Percentiles rank a stretch among this genome's conserved stretches.
These are phyloP conservation scores for Nicotiana rustica DNA, from an alignment of 305 asterid species.

Conservation along the genomic window DNA sequence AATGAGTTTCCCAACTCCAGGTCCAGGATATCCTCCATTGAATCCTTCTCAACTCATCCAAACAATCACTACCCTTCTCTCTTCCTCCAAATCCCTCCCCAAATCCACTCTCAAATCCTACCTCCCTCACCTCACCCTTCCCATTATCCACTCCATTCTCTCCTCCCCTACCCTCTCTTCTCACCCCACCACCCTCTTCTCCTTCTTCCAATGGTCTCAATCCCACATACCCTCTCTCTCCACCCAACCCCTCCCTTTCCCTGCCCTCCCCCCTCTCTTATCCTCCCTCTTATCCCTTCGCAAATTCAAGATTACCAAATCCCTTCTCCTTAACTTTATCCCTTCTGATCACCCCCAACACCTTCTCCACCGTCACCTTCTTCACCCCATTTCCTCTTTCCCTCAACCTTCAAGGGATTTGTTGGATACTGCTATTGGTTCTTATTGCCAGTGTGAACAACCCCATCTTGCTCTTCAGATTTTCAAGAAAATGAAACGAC, in stretches of 20 bases:
- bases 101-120: slow-evolving; percentile 52
- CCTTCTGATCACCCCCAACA: slow-evolving; percentile 70
- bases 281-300: slow-evolving; percentile 58
- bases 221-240: slow-evolving; percentile 49
- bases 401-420: slow-evolving; percentile 64
- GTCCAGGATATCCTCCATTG: slow-evolving; percentile 41
- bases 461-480: slow-evolving; percentile 70
- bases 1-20: slow-evolving; percentile 33
- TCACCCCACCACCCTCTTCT: slow-evolving; percentile 60
- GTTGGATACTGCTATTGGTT: slow-evolving; percentile 63
- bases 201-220: slow-evolving; percentile 66
- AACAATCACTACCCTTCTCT: slow-evolving; percentile 42
- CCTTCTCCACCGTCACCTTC: slow-evolving; percentile 67
- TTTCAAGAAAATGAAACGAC: slow-evolving; percentile 86
- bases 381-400: slow-evolving; percentile 47
- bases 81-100: slow-evolving; percentile 52
- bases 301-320: slow-evolving; percentile 64
- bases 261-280: slow-evolving; percentile 63
- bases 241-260: slow-evolving; percentile 55
- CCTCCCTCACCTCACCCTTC: slow-evolving; percentile 66
- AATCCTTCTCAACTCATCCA: slow-evolving; percentile 54
- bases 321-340: slow-evolving; percentile 63
- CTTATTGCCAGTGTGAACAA: slow-evolving; percentile 67
- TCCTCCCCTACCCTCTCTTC: slow-evolving; percentile 60
- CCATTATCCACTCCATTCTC: slow-evolving; percentile 66